Base-by-base conservation (phyloP, 2,329 filamentous ascomycete species). In the Fusarium tanahbumbuense region DNA sequence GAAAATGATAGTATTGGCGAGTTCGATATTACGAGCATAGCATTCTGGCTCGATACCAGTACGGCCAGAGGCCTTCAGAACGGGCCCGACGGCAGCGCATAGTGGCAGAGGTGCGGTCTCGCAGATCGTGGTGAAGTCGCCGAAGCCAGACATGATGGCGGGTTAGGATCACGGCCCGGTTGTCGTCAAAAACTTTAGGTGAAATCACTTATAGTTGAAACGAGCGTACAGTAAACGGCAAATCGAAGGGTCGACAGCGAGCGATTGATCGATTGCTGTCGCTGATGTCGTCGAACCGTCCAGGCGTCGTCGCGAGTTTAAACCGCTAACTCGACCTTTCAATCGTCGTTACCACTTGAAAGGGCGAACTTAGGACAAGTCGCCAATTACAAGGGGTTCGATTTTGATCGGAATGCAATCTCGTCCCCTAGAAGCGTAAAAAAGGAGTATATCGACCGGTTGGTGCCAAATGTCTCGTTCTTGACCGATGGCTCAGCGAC, bases 1-100 rank as follows among this genome's bases (percentile, higher is more conserved):
- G 80, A 99, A 99, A 77, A 99, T 99, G 83, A 98, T 95, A 42
- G 96, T 99, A 83, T 99, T 99, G 73, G 94, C 96, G 73, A 98
- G 82, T 81, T 98, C 94, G 80, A 99, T 95, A 76, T 96, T 97
- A 64, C 96, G 91, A 64, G 96, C 93, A 83, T 95, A 98, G 85
- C 96, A 99, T 77, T 90, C 89, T 60, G 96, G 90, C 79, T 97
- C 91, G 71, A 98, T 96, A 73, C 94, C 93, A 15, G 91, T 87
- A 60, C 88, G 86, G 72, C 86, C 88, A 23, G 89, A 87, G 71
- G 93, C 89, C 34, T 87, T 84, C 30, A 89, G 89, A 75, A 91
- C 88, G 47, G 91, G 88, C 20, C 96, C 96, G 73, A 99, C 88
- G 59, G 94, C 87, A 55, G 93, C 89, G 83, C 96, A 99, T 76